These are phyloP conservation scores for Venturia pyrina DNA, from an alignment of 2,329 filamentous ascomycete genomes.

Conservation along the genomic window DNA sequence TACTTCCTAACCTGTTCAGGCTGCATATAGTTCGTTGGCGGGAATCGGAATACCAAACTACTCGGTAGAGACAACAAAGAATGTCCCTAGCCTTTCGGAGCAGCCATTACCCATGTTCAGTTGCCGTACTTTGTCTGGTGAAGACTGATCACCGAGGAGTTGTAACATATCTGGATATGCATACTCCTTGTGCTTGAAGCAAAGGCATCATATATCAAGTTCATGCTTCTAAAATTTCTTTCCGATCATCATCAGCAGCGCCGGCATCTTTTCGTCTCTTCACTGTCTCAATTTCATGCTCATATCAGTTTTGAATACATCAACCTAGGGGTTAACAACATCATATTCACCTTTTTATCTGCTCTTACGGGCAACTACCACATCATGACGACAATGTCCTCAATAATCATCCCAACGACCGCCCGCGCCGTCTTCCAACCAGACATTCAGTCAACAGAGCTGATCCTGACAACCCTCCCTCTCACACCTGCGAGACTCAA, in stretches of 20 bases:
- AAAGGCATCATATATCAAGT: background rate
- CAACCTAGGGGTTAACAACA: too few relatives aligned
- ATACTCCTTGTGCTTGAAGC: background rate
- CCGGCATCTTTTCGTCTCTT: too few relatives aligned
- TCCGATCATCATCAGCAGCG: background rate
- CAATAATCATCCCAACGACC: background rate
- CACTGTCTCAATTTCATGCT: background rate
- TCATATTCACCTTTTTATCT: background rate
- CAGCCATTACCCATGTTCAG: background rate
- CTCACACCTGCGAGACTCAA: background rate
- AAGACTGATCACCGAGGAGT: background rate
- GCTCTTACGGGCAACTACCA: background rate
- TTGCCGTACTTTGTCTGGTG: background rate
- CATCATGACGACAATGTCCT: background rate
- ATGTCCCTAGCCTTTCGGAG: too few relatives aligned
- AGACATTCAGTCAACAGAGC: slow-evolving; percentile 9
- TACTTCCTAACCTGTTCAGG: too few relatives aligned
- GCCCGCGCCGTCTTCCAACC: slow-evolving; percentile 9
- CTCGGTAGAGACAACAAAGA: background rate
- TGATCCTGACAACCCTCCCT: slow-evolving; percentile 1
- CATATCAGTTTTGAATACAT: too few relatives aligned
- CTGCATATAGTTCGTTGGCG: too few relatives aligned
- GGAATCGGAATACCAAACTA: too few relatives aligned
- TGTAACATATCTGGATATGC: background rate
- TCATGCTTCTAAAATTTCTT: background rate